These are phyloP conservation scores for Herpetospermum pedunculosum DNA, from an alignment of 306 rosid species.

Conservation along the genomic window DNA sequence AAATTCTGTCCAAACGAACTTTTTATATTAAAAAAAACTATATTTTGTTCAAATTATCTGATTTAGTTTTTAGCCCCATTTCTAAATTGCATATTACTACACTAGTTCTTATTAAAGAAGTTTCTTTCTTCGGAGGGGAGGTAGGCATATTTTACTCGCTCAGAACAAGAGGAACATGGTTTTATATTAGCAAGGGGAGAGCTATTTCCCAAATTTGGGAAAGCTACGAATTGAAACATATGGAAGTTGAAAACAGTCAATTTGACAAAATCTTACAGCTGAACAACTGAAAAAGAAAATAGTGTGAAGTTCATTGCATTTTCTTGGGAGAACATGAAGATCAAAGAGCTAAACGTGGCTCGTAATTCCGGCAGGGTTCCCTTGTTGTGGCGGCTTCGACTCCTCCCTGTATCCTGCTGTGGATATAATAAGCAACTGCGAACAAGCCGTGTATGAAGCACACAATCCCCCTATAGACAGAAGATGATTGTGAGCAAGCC, in stretches of 20 bases:
- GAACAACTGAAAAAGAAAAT: not conserved
- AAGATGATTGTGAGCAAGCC: slow-evolving; percentile 38
- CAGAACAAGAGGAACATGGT: not conserved
- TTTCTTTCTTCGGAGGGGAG: not conserved
- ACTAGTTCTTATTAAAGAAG: not conserved
- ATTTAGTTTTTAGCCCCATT: not conserved
- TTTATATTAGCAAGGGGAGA: not conserved
- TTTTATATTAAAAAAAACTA: not conserved
- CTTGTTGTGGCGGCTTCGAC: slow-evolving; percentile 2
- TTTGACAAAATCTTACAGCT: not conserved
- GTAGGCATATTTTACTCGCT: not conserved
- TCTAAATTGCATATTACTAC: not conserved
- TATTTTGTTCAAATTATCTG: not conserved
- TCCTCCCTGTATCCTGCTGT: slow-evolving; percentile 30
- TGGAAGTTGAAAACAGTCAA: not conserved
- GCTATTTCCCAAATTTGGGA: not conserved
- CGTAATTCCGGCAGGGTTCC: not conserved
- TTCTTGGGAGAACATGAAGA: not conserved
- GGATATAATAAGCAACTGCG: slow-evolving; percentile 36
- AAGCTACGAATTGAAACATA: not conserved
- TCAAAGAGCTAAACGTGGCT: not conserved
- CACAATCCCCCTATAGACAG: slow-evolving; percentile 55
- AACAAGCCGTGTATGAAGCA: slow-evolving; percentile 71
- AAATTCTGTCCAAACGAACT: not conserved
- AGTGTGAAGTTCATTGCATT: not conserved